Percentiles rank a stretch among this genome's conserved stretches.
Evolutionary conservation across 2,329 filamentous ascomycete species (phyloP).

Genomic region (Verticillium nonalfalfae): DNA sequence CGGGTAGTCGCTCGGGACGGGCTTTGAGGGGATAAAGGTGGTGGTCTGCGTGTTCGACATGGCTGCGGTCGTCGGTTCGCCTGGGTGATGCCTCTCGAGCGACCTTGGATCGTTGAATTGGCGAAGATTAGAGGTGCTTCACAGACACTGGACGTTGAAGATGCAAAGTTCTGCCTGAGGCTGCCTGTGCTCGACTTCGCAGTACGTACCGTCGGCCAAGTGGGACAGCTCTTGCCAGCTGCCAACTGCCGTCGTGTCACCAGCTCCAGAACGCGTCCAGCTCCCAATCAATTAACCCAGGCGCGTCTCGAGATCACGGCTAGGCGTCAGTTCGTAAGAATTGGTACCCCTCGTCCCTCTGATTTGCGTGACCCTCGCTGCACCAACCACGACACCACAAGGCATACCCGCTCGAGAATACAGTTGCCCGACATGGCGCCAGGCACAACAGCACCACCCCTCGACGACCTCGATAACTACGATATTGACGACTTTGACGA

Average conservation of each 20-base stretch:
- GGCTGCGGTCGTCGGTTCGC: slow-evolving; percentile 7
- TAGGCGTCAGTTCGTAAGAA: neutral
- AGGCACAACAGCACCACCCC: neutral
- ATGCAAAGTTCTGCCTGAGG: slow-evolving; percentile 1
- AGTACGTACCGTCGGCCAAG: neutral
- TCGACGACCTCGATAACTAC: slow-evolving; percentile 71
- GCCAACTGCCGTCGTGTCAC: neutral
- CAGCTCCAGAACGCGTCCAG: neutral
- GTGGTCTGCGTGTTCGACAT: slow-evolving; percentile 20
- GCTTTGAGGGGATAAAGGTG: slow-evolving; percentile 62
- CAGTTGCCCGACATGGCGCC: neutral
- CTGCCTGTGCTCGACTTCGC: neutral
- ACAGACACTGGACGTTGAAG: neutral
- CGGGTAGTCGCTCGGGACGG: slow-evolving; percentile 76
- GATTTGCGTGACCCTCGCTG: neutral
- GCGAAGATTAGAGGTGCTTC: neutral
- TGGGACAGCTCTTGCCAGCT: neutral
- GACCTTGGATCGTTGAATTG: neutral
- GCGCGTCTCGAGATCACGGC: neutral
- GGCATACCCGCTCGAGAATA: too few species aligned
- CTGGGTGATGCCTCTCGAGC: slow-evolving; percentile 2
- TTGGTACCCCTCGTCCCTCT: neutral
- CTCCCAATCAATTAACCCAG: neutral
- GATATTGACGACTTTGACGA: slow-evolving; percentile 51
- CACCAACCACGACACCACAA: too few species aligned